Percentiles rank a stretch among this genome's conserved stretches.
Evolutionary conservation across 345 rosid genomes (phyloP).

Genomic region (Psidium guajava): DNA sequence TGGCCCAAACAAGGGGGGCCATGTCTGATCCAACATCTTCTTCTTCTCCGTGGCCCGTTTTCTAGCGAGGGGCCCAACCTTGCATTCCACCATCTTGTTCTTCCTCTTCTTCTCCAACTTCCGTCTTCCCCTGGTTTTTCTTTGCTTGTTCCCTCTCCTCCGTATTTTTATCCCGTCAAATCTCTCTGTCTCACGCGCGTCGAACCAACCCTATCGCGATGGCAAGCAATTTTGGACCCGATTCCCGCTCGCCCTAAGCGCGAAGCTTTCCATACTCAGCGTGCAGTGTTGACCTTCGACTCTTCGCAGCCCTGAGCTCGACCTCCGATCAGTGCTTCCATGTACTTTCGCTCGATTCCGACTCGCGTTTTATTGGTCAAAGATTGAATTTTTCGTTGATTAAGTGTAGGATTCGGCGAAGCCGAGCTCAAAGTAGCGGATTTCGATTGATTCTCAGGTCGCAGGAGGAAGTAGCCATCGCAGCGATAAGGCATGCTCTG

Average conservation of each 20-base stretch:
- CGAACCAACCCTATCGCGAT: background rate
- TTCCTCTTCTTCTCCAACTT: background rate
- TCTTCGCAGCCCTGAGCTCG: background rate
- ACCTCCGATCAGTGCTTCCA: background rate
- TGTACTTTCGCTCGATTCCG: background rate
- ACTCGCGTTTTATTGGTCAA: background rate
- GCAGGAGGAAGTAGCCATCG: slow-evolving; percentile 41
- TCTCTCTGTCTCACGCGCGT: no score
- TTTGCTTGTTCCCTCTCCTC: background rate
- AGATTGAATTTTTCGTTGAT: background rate
- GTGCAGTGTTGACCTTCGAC: background rate
- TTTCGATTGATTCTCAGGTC: slow-evolving; percentile 23
- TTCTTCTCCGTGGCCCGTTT: background rate
- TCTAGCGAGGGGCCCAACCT: background rate
- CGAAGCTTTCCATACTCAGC: background rate
- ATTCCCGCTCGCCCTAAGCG: background rate
- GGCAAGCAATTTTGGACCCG: background rate
- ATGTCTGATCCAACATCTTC: background rate
- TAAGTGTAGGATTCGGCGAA: background rate
- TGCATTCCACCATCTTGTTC: background rate
- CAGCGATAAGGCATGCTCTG: slow-evolving; percentile 73
- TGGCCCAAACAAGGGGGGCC: background rate
- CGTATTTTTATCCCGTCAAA: no score
- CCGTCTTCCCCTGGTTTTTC: background rate
- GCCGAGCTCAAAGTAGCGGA: background rate